These are phyloP conservation scores for Acanthamoeba sp. DNA, from an alignment of 208 protist genomes.

Conservation along the genomic window DNA sequence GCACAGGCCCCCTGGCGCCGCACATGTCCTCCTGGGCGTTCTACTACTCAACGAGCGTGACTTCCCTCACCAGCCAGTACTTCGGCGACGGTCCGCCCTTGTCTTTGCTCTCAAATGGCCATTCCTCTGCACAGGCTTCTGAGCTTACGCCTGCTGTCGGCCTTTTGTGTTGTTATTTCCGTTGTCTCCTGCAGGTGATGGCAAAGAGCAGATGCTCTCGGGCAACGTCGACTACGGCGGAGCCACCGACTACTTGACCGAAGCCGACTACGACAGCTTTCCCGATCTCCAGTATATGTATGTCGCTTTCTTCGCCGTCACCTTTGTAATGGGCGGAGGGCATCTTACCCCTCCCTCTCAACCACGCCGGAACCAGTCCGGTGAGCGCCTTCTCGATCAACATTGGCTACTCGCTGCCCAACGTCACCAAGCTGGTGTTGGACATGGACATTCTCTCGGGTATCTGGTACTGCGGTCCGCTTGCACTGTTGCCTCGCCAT, in stretches of 20 bases:
- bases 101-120: too few relatives aligned
- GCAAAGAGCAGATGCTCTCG: neutral
- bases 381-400: conserved; percentile 5
- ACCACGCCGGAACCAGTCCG: neutral
- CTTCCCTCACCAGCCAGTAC: conserved; percentile 1
- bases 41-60: neutral
- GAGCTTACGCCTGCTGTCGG: too few relatives aligned
- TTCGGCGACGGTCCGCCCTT: neutral
- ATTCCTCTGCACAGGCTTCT: too few relatives aligned
- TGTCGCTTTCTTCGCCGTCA: too few relatives aligned
- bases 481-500: neutral
- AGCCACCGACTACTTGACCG: neutral
- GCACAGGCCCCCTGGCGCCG: neutral
- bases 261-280: neutral
- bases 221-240: conserved; percentile 25
- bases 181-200: too few relatives aligned
- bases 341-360: neutral
- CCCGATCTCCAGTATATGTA: conserved; percentile 1
- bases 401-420: conserved; percentile 3
- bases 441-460: neutral
- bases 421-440: neutral
- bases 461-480: neutral
- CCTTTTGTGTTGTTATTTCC: too few relatives aligned
- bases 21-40: neutral
- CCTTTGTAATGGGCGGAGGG: too few relatives aligned